Conservation (phyloP, 306 rosid genomes). For the Pachyrhizus erosus region DNA sequence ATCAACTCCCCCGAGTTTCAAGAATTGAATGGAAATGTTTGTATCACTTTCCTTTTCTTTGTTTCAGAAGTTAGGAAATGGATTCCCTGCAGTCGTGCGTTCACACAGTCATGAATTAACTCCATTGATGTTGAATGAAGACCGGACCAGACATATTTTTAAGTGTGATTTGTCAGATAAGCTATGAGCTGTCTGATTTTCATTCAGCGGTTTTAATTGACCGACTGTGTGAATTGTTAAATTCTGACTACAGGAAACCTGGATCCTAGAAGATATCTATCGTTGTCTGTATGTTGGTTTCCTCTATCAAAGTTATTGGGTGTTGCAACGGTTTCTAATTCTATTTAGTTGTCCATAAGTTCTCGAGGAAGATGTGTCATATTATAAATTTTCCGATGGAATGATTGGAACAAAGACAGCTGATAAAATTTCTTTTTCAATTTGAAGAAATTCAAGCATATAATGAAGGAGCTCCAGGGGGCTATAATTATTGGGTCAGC, state of each 20-base stretch:
- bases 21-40: constrained; percentile 83
- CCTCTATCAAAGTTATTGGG: background rate
- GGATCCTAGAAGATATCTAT: background rate
- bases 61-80: constrained; percentile 4
- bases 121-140: background rate
- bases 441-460: constrained; percentile 87
- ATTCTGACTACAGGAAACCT: background rate
- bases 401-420: background rate
- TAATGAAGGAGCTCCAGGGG: constrained; percentile 99
- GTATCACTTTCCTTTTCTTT: constrained; percentile 43
- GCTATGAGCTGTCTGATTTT: background rate
- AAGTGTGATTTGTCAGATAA: background rate
- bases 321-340: constrained; percentile 27
- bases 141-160: background rate
- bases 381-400: constrained; percentile 1
- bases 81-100: background rate
- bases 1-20: constrained; percentile 91
- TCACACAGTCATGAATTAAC: background rate
- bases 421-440: constrained; percentile 34
- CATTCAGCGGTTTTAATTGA: background rate
- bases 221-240: background rate
- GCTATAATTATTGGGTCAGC: constrained; percentile 90
- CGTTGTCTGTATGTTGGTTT: constrained; percentile 12
- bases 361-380: background rate
- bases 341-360: background rate